Conservation (phyloP, 352 stramenopile genomes). For the Phytopythium montanum region DNA sequence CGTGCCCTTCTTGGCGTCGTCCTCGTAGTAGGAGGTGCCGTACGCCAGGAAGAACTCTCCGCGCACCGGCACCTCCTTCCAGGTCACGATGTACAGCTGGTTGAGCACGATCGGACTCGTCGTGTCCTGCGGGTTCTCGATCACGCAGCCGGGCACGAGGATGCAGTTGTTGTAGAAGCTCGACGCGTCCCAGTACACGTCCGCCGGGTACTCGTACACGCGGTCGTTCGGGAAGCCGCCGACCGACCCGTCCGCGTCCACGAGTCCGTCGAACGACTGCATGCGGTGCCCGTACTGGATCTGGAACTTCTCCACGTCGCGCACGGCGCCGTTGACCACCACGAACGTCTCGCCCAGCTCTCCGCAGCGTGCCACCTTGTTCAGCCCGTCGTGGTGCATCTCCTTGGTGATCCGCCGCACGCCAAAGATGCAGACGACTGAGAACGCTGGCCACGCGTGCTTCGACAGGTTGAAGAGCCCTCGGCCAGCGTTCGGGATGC, state of each 20-base stretch:
- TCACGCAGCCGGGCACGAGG: conserved; percentile 78
- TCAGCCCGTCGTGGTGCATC: conserved; percentile 84
- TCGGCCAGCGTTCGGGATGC: conserved; percentile 77
- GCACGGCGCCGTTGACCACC: conserved; percentile 81
- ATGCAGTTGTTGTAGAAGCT: conserved; percentile 91
- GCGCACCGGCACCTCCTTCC: conserved; percentile 79
- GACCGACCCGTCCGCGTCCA: conserved; percentile 80
- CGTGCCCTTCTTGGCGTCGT: conserved; percentile 61
- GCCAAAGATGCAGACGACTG: conserved; percentile 87
- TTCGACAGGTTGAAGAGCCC: conserved; percentile 81
- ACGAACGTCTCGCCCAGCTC: conserved; percentile 87
- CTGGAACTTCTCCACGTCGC: conserved; percentile 87
- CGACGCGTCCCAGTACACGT: conserved; percentile 85
- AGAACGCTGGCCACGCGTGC: conserved; percentile 83
- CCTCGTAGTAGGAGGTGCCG: conserved; percentile 87
- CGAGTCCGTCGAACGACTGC: conserved; percentile 74
- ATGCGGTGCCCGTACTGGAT: conserved; percentile 85
- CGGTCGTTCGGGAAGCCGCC: conserved; percentile 85
- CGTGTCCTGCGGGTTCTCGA: conserved; percentile 77
- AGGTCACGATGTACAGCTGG: conserved; percentile 87
- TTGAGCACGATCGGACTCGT: conserved; percentile 77
- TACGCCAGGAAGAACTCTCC: conserved; percentile 89
- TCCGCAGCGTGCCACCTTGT: conserved; percentile 82
- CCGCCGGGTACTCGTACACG: conserved; percentile 82
- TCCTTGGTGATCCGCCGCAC: conserved; percentile 84